These are phyloP conservation scores for Pythium coloratum DNA, from an alignment of 352 stramenopile species.

Conservation along the genomic window DNA sequence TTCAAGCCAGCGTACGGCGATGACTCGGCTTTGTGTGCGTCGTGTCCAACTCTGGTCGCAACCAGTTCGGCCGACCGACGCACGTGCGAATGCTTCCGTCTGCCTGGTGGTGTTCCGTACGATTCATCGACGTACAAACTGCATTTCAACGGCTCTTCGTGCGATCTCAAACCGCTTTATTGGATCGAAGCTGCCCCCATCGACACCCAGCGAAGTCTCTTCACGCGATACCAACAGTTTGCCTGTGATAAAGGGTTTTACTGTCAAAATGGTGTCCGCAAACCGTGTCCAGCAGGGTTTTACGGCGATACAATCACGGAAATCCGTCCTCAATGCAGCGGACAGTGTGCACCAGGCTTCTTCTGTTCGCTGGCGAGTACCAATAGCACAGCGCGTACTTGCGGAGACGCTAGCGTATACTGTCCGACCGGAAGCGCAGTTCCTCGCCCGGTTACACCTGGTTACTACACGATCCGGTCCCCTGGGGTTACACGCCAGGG, in stretches of 20 bases:
- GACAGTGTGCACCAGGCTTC: conserved; percentile 46
- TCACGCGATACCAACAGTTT: conserved; percentile 44
- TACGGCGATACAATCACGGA: conserved; percentile 40
- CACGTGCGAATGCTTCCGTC: conserved; percentile 64
- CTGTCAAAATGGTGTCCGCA: conserved; percentile 47
- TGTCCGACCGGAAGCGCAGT: conserved; percentile 64
- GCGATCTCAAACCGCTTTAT: conserved; percentile 28
- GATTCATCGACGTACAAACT: conserved; percentile 34
- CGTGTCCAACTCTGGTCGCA: conserved; percentile 48
- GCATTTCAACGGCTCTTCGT: conserved; percentile 39
- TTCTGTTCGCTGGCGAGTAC: conserved; percentile 65
- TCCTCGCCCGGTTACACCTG: conserved; percentile 49
- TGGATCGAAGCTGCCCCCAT: conserved; percentile 4
- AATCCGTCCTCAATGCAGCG: conserved; percentile 39
- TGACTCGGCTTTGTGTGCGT: conserved; percentile 39
- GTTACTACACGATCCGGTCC: conserved; percentile 61
- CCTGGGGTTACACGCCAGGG: neutral
- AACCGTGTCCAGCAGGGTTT: conserved; percentile 52
- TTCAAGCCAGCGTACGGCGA: conserved; percentile 68
- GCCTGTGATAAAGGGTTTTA: conserved; percentile 69
- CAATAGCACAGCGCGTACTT: conserved; percentile 38
- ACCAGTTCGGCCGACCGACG: conserved; percentile 48
- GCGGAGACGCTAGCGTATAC: conserved; percentile 41
- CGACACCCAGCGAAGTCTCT: conserved; percentile 34
- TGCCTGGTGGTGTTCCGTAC: conserved; percentile 41